Percentiles rank a stretch among this genome's conserved stretches.
Conservation (phyloP, 2,329 filamentous ascomycete genomes). For the Volutella citrinella region DNA sequence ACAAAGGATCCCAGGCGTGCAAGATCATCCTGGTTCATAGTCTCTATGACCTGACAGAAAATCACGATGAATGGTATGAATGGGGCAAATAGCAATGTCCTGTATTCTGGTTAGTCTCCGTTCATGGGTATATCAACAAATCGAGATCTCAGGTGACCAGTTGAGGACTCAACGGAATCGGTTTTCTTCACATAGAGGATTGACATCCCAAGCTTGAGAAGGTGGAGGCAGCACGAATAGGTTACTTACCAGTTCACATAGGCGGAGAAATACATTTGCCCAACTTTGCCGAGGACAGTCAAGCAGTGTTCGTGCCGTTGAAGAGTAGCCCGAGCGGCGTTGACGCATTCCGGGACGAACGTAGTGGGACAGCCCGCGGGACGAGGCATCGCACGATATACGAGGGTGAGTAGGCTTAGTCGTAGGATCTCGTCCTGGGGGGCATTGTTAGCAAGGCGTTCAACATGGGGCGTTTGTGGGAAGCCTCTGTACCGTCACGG, state of each 20-base stretch:
- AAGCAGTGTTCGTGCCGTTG: slow-evolving; percentile 40
- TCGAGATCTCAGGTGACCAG: too few relatives aligned
- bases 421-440: slow-evolving; percentile 41
- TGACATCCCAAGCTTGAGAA: too few relatives aligned
- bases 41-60: slow-evolving; percentile 49
- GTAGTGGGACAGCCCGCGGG: slow-evolving; percentile 26
- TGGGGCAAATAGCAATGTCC: slow-evolving; percentile 47
- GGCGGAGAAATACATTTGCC: slow-evolving; percentile 34
- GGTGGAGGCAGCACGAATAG: too few relatives aligned
- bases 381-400: slow-evolving; percentile 39
- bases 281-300: slow-evolving; percentile 32
- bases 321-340: slow-evolving; percentile 39
- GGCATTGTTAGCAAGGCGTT: too few relatives aligned
- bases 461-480: too few relatives aligned
- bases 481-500: too few relatives aligned
- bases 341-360: slow-evolving; percentile 41
- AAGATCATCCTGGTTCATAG: slow-evolving; percentile 38
- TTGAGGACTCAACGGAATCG: too few relatives aligned
- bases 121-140: too few relatives aligned
- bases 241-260: slow-evolving; percentile 41
- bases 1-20: slow-evolving; percentile 49
- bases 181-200: too few relatives aligned
- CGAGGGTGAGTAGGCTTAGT: slow-evolving; percentile 39
- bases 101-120: slow-evolving; percentile 21
- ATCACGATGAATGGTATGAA: slow-evolving; percentile 53